Percentiles rank a stretch among this genome's conserved stretches.
Evolutionary conservation across 805 yeast species (phyloP).

Genomic region (Kodamaea kakaduensis): DNA sequence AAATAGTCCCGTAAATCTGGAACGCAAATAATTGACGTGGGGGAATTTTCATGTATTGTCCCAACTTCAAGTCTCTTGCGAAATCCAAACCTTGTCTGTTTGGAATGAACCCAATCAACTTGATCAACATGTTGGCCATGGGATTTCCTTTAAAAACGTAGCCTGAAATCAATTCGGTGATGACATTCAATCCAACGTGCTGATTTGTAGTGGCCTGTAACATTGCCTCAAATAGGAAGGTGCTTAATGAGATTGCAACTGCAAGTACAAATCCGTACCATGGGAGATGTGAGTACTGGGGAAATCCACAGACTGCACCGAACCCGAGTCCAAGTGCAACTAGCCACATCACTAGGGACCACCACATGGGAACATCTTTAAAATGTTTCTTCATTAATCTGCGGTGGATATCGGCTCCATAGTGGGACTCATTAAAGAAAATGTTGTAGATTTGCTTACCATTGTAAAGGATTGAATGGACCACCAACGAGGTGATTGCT

Average conservation of each 20-base stretch:
- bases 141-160: slow-evolving; percentile 48
- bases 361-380: slow-evolving; percentile 21
- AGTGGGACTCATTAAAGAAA: slow-evolving; percentile 11
- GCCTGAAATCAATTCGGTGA: slow-evolving; percentile 40
- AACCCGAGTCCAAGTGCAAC: slow-evolving; percentile 15
- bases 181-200: slow-evolving; percentile 39
- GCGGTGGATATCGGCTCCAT: slow-evolving; percentile 19
- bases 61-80: slow-evolving; percentile 46
- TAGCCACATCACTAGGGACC: slow-evolving; percentile 24
- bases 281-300: slow-evolving; percentile 35
- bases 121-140: slow-evolving; percentile 44
- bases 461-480: slow-evolving; percentile 18
- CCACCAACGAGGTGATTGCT: slow-evolving; percentile 17
- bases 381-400: slow-evolving; percentile 17
- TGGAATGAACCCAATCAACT: slow-evolving; percentile 46
- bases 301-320: slow-evolving; percentile 31
- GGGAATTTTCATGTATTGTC: slow-evolving; percentile 41
- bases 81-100: slow-evolving; percentile 45
- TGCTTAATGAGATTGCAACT: slow-evolving; percentile 31
- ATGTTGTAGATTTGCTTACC: slow-evolving; percentile 17
- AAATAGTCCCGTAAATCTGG: slow-evolving; percentile 40
- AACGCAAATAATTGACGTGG: slow-evolving; percentile 39
- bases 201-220: slow-evolving; percentile 34
- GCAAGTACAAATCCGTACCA: slow-evolving; percentile 33
- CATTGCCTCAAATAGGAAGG: slow-evolving; percentile 38